phyloP scores from a whole-genome alignment of 2,329 filamentous ascomycete species.

The Mycosphaerella arachidis region DNA sequence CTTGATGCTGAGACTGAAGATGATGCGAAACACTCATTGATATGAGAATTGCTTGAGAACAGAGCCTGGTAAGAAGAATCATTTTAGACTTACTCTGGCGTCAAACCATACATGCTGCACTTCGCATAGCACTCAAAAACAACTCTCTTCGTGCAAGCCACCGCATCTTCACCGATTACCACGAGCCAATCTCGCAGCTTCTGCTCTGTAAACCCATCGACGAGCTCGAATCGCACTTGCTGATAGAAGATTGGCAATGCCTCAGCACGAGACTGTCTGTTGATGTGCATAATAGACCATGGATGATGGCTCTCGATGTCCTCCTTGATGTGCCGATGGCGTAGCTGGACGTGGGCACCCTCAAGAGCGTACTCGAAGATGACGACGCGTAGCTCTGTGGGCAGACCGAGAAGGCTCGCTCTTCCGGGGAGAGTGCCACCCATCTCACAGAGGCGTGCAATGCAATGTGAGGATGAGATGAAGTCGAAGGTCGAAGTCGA shows the following conservation, averaged over 20 bases:
- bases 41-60: not conserved
- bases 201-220: not conserved
- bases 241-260: not conserved
- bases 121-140: not conserved
- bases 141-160: not conserved
- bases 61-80: not conserved
- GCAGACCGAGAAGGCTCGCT: not conserved
- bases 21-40: not conserved
- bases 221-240: not conserved
- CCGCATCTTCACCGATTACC: not conserved
- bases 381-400: conserved; percentile 1
- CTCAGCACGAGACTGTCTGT: not conserved
- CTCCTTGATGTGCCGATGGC: not conserved
- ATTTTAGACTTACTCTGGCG: conserved; percentile 4
- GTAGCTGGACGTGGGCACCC: not conserved
- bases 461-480: not conserved
- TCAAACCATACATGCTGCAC: conserved; percentile 8
- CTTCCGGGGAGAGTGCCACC: not conserved
- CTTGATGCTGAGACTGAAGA: not conserved
- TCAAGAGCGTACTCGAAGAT: conserved; percentile 4
- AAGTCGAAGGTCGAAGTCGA: not conserved
- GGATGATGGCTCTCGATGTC: not conserved
- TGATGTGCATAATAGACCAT: conserved; percentile 2
- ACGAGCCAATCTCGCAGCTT: conserved; percentile 1
- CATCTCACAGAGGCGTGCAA: not conserved